phyloP scores from a whole-genome alignment of 2,329 filamentous ascomycete genomes.

The Chrysoporthe cubensis region DNA sequence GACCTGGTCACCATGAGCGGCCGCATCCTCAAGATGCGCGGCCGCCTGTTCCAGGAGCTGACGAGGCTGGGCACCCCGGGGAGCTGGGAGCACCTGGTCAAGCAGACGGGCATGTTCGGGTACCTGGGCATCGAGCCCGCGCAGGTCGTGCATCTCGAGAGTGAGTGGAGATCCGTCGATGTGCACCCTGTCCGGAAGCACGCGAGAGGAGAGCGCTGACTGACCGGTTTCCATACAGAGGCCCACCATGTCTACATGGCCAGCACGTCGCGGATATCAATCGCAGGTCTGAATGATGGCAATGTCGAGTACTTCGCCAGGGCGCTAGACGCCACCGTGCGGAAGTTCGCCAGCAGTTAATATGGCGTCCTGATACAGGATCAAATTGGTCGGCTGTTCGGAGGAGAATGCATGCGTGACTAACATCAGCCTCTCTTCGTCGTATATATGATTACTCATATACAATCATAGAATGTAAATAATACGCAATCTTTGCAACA shows the following conservation, averaged over 20 bases:
- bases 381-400: background rate
- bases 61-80: slow-evolving; percentile 39
- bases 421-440: no score
- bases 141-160: slow-evolving; percentile 46
- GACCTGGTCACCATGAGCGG: slow-evolving; percentile 44
- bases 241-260: slow-evolving; percentile 45
- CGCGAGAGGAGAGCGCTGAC: background rate
- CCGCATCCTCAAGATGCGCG: slow-evolving; percentile 42
- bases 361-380: background rate
- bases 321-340: slow-evolving; percentile 30
- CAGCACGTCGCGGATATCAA: slow-evolving; percentile 42
- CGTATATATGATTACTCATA: no score
- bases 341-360: slow-evolving; percentile 9
- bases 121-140: slow-evolving; percentile 52
- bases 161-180: slow-evolving; percentile 29
- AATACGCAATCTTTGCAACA: no score
- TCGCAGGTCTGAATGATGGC: slow-evolving; percentile 43
- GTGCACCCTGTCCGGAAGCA: background rate
- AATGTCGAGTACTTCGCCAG: slow-evolving; percentile 41
- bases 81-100: slow-evolving; percentile 42
- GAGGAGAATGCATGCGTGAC: background rate
- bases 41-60: slow-evolving; percentile 40
- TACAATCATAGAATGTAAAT: no score
- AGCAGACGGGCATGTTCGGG: slow-evolving; percentile 46
- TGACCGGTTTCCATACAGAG: slow-evolving; percentile 30